A percentile compares a stretch with the other conserved stretches of the same genome.
Evolutionary conservation across 768 basidiomycete genomes (phyloP).

Genomic region (Suillus placidus): DNA sequence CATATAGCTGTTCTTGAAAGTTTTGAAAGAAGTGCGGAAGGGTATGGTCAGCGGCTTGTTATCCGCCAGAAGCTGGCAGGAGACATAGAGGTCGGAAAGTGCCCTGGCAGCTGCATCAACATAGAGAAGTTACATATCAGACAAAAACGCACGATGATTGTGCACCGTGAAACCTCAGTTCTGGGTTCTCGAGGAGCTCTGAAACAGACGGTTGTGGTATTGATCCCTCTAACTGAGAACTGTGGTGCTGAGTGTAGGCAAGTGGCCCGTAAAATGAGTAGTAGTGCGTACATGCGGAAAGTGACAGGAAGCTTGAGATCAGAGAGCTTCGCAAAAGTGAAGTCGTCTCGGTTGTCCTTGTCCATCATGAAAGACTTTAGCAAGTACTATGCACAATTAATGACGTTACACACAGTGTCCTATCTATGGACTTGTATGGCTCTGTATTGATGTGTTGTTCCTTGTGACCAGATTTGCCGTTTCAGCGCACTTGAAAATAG

Average conservation of each 20-base stretch:
- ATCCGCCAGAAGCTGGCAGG: constrained; percentile 88
- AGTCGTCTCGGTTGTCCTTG: constrained; percentile 78
- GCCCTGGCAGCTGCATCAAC: constrained; percentile 55
- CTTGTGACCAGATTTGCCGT: no score
- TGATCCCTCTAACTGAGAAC: constrained; percentile 85
- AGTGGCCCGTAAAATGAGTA: neutral
- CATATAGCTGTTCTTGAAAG: constrained; percentile 84
- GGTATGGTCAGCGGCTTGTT: constrained; percentile 93
- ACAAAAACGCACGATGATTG: constrained; percentile 62
- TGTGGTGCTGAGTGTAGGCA: constrained; percentile 29
- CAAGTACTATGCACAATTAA: no score
- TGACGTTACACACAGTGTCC: no score
- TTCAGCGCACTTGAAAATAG: no score
- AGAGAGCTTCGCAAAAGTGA: constrained; percentile 89
- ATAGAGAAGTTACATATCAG: constrained; percentile 19
- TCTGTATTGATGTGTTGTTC: no score
- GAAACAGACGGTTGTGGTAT: constrained; percentile 72
- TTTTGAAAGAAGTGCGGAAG: constrained; percentile 89
- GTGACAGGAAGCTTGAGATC: constrained; percentile 89
- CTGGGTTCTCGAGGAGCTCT: constrained; percentile 82
- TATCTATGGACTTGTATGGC: no score
- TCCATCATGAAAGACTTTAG: constrained; percentile 41
- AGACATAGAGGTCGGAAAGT: constrained; percentile 91
- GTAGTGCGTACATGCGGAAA: constrained; percentile 68
- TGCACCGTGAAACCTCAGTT: constrained; percentile 80